These are phyloP conservation scores for Pyrenochaeta sp. DNA, from an alignment of 2,329 filamentous ascomycete species.

Conservation along the genomic window DNA sequence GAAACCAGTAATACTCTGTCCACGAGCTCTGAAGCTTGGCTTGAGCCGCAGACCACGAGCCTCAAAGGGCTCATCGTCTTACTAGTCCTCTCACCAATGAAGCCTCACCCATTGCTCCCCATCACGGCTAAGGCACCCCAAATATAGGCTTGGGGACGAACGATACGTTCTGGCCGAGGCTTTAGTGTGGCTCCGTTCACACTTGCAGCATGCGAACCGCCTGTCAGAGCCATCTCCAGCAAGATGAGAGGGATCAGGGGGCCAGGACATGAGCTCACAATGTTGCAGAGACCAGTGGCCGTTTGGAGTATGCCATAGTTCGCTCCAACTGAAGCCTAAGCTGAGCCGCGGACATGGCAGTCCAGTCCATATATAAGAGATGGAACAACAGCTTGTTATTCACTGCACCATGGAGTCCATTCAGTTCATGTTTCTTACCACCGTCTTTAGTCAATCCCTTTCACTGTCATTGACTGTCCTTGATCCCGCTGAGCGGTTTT, in stretches of 20 bases:
- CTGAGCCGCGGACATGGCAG: neutral
- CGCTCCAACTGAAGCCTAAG: slow-evolving; percentile 7
- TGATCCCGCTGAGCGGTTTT: too few relatives aligned
- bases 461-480: neutral
- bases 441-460: neutral
- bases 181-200: slow-evolving; percentile 10
- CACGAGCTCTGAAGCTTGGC: slow-evolving; percentile 17
- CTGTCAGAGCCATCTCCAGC: slow-evolving; percentile 11
- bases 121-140: slow-evolving; percentile 10
- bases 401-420: neutral
- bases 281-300: slow-evolving; percentile 16
- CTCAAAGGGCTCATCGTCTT: slow-evolving; percentile 18
- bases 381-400: neutral
- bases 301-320: slow-evolving; percentile 5
- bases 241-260: slow-evolving; percentile 16
- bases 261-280: slow-evolving; percentile 11
- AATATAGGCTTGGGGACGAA: slow-evolving; percentile 16
- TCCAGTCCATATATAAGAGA: neutral
- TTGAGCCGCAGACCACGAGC: too few relatives aligned
- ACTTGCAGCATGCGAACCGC: slow-evolving; percentile 9
- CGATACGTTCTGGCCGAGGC: slow-evolving; percentile 17
- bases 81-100: slow-evolving; percentile 16
- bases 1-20: slow-evolving; percentile 7
- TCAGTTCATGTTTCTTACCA: neutral
- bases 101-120: neutral